phyloP scores from a whole-genome alignment of 208 protist species.

The Crithidia thermophila region DNA sequence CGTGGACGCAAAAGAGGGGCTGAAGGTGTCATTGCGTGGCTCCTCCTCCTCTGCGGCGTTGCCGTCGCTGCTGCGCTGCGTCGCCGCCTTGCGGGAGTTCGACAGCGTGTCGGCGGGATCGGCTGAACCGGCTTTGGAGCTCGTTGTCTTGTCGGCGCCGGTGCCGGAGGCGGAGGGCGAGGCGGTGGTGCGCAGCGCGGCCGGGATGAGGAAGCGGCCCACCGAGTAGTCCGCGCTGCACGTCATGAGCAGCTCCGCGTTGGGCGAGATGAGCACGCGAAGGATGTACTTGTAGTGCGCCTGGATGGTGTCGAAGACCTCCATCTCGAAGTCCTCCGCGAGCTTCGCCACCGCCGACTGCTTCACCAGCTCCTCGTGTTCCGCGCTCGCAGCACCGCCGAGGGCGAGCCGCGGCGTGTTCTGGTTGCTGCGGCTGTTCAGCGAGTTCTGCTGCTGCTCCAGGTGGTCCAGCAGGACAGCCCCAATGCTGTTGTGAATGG shows the following conservation, averaged over 20 bases:
- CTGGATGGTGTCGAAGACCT: conserved; percentile 78
- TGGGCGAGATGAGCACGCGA: conserved; percentile 75
- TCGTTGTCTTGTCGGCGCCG: neutral
- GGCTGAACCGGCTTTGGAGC: neutral
- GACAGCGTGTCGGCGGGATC: neutral
- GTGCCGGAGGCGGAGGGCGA: neutral
- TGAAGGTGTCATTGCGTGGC: conserved; percentile 10
- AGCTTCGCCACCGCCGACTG: conserved; percentile 19
- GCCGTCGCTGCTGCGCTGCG: neutral
- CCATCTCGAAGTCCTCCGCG: conserved; percentile 54
- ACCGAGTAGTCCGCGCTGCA: conserved; percentile 89
- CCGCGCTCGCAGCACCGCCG: neutral
- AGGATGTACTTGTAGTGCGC: conserved; percentile 92
- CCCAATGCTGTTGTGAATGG: conserved; percentile 38
- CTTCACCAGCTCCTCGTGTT: conserved; percentile 6
- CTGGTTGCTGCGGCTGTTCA: conserved; percentile 15
- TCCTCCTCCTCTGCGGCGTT: conserved; percentile 2
- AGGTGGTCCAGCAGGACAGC: conserved; percentile 43
- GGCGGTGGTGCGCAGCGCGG: conserved; percentile 21
- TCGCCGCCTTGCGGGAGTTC: neutral
- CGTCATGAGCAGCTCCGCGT: conserved; percentile 65
- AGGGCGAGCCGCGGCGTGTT: conserved; percentile 6
- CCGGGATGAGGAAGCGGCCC: conserved; percentile 69
- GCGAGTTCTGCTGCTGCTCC: conserved; percentile 35
- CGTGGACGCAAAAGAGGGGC: conserved; percentile 25